These are phyloP conservation scores for Licmophora abbreviata DNA, from an alignment of 108 stramenopile species.

Conservation along the genomic window DNA sequence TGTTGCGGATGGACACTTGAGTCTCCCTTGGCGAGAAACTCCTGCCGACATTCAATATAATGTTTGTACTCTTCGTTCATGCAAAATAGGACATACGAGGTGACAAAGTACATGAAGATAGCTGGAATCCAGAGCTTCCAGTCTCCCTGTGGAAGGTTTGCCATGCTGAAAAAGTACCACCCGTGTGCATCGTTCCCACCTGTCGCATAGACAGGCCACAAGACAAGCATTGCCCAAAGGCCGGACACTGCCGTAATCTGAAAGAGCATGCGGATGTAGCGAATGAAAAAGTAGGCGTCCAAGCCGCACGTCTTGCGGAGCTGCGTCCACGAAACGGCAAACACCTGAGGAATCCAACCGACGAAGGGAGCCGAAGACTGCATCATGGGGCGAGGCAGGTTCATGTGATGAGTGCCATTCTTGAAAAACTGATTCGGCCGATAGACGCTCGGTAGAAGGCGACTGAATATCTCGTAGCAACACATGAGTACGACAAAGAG, in stretches of 20 bases:
- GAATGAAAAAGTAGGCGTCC: slow-evolving; percentile 60
- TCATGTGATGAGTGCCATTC: slow-evolving; percentile 2
- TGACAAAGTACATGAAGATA: slow-evolving; percentile 39
- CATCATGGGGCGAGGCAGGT: too few relatives aligned
- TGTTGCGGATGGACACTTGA: slow-evolving; percentile 55
- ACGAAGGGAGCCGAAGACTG: slow-evolving; percentile 14
- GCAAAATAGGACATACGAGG: slow-evolving; percentile 38
- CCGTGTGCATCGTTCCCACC: slow-evolving; percentile 32
- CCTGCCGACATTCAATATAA: slow-evolving; percentile 45
- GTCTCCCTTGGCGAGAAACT: slow-evolving; percentile 57
- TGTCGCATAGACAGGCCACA: slow-evolving; percentile 41
- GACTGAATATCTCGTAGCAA: slow-evolving; percentile 19
- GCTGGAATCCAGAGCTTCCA: slow-evolving; percentile 38
- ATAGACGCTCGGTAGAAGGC: slow-evolving; percentile 5
- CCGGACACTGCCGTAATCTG: slow-evolving; percentile 40
- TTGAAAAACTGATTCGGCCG: neutral
- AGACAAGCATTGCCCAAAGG: slow-evolving; percentile 44
- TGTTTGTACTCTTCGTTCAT: slow-evolving; percentile 58
- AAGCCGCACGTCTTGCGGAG: slow-evolving; percentile 39
- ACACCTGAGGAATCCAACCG: slow-evolving; percentile 30
- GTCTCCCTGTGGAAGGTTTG: slow-evolving; percentile 33
- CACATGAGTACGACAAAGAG: slow-evolving; percentile 26
- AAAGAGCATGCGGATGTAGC: slow-evolving; percentile 51
- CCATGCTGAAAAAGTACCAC: slow-evolving; percentile 49
- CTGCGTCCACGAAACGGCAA: slow-evolving; percentile 21